Evolutionary conservation across 2,329 filamentous ascomycete species (phyloP), one percentile per base, ranked within the genome.

Genomic region (Chaetomium globosum): DNA sequence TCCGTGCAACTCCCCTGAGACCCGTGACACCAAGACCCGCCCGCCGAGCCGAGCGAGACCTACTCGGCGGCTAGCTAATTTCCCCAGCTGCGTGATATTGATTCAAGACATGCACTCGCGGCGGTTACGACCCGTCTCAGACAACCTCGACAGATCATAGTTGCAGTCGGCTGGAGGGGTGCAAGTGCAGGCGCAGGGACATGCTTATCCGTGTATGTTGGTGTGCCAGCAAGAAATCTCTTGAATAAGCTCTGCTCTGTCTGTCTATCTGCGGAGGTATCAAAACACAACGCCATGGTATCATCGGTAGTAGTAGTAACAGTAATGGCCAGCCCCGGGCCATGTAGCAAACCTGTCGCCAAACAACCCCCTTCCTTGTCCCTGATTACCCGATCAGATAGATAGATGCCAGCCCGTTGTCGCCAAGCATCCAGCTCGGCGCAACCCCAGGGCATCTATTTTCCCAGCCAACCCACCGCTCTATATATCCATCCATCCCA

Each of bases 391-490:
- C n/a, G 13, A 43, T 13, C 48, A 51, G 31, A 59, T 30, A 19
- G 39, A 43, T 43, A 26, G n/a, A 26, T 59, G 36, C 55, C 59
- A 62, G 21, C 46, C 54, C 55, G 21, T 6, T 31, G 52, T 39
- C 39, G 39, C 39, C 61, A 63, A 64, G 61, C 64, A 62, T 66
- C 66, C 65, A 63, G 65, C 65, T 63, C 53, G 33, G 54, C 61
- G 46, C n/a, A 21, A 19, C 13, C 4, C 46, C 31, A 39, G 56
- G n/a, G 55, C 48, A 53, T 54, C 61, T 49, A 16, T 59, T 59
- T 61, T 43, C 43, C 52, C 13, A 46, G 21, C 55, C 39, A 43
- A 19, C 61, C 48, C 13, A 7, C 23, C 33, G 31, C 12, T 16
- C 46, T 13, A 19, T 48, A 49, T 52, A 49, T 60, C 63, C 13